A percentile compares a stretch with the other conserved stretches of the same genome.
Conservation (phyloP, 2,329 filamentous ascomycete genomes). For the Pseudogymnoascus sp. region DNA sequence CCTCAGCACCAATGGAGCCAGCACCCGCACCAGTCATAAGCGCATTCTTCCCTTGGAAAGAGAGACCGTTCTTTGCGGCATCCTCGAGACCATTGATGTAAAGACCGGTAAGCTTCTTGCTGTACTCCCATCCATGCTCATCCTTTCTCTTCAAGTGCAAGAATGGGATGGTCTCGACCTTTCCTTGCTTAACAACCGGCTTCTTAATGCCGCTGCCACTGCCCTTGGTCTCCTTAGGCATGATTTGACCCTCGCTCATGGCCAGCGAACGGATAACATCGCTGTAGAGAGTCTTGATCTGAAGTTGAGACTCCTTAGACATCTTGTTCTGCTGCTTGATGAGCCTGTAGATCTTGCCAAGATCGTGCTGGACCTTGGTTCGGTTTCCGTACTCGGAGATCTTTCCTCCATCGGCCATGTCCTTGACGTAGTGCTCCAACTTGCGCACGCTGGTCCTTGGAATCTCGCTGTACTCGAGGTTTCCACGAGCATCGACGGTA, state of each 20-base stretch:
- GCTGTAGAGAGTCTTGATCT: conserved; percentile 92
- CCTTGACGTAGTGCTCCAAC: conserved; percentile 94
- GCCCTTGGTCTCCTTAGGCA: conserved; percentile 70
- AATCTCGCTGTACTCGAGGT: conserved; percentile 84
- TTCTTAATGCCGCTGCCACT: conserved; percentile 52
- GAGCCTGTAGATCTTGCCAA: conserved; percentile 93
- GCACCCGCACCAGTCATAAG: conserved; percentile 98
- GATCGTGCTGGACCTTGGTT: conserved; percentile 94
- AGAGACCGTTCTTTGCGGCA: conserved; percentile 79
- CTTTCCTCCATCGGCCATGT: conserved; percentile 98
- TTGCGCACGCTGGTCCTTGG: conserved; percentile 87
- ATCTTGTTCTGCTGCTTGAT: conserved; percentile 98
- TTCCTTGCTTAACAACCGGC: conserved; percentile 56
- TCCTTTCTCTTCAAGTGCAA: conserved; percentile 92
- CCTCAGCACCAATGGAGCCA: conserved; percentile 94
- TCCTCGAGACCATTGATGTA: conserved; percentile 91
- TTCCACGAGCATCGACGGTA: conserved; percentile 84
- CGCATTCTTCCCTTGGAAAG: conserved; percentile 89
- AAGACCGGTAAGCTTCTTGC: conserved; percentile 91
- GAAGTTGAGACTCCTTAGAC: conserved; percentile 89
- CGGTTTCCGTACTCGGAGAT: conserved; percentile 98
- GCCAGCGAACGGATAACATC: conserved; percentile 89
- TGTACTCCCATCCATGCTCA: conserved; percentile 96
- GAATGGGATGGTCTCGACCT: conserved; percentile 96
- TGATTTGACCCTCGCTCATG: conserved; percentile 98